Base-by-base conservation (phyloP, 2,329 filamentous ascomycete species). In the Alternaria solani region DNA sequence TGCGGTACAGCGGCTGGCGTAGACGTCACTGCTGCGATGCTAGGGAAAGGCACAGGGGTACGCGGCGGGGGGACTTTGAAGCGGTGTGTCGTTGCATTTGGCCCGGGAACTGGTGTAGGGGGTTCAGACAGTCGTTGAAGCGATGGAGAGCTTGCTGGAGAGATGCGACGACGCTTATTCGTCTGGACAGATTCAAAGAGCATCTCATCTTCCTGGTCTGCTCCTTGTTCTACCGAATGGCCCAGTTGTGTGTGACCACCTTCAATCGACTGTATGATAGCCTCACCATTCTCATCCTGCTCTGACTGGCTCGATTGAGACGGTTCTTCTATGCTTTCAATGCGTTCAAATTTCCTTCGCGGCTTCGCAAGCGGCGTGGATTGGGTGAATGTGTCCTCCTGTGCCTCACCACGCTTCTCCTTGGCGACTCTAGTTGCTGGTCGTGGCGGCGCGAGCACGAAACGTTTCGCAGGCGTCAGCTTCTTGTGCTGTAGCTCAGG, bases 301-400 rank as follows among this genome's bases (percentile, higher is more conserved):
- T 55, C 60, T 9, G 59, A 57, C 1, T 61, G 65, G 57, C 70
- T 73, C 5, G 66, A 67, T 48, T 74, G 71, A 4, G 69, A 71
- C 5, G 54, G 55, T 23, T 71, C 72, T 12, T 78, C 70, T 46
- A 79, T 79, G 47, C 74, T 78, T 48, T 79, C 77, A 2, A 74
- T 66, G 26, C 68, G 65, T n/a, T 66, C 62, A 3, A 75, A 49
- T 30, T 61, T 70, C 41, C 64, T 57, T n/a, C 46, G 53, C 18
- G 61, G 68, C 36, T 65, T 70, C 8, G 64, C 54, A 16, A 59
- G 62, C 16, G 67, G 68, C 32, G 67, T 69, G 11, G 26, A 16
- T 7, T 63, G 59, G 7, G 47, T 41, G 28, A 41, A 28, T 25
- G 51, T 26, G 38, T 56, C 46, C 55, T 26, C 47, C 12, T 38